Base-by-base conservation (phyloP, 108 stramenopile species). In the Phaeodactylum tricornutum region DNA sequence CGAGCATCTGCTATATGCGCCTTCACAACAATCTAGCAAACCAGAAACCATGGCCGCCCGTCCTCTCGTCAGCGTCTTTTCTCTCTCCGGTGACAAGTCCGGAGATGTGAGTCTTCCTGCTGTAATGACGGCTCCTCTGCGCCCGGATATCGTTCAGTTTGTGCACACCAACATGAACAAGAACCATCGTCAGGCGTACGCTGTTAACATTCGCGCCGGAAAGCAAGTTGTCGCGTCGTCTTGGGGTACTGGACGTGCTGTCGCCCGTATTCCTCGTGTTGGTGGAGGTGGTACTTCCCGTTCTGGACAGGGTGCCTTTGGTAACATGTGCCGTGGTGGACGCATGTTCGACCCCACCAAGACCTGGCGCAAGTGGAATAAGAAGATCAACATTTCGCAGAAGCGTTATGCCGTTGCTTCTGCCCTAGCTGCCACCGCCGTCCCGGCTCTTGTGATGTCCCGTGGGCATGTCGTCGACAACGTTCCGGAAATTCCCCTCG, bases 331-430 rank as follows among this genome's bases (percentile, higher is more conserved):
- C 71, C 90, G 91, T 57, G 73, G 79, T 29, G 97, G 95, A 55
- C 92, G 95, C 61, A 99, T 99, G 96, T 99, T 96, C 64, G 84
- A 83, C n/a, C 98, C 98, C 59, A 97, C 96, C 77, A 96, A 97
- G 85, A 96, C 91, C 39, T 99, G 96, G 96, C 79, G 98, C 56
- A 93, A 88, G 75, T 99, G 98, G 98, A 95, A 97, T 81, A 79
- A 87, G 58, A 91, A 92, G 80, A 87, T 96, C 67, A 96, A 94
- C 72, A 58, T 79, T 55, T 94, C 76, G 67, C 94, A 97, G 71
- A 87, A 85, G 78, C 76, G 92, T n/a, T 97, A 94, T 62, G 98
- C 98, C 50, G 91, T 95, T 21, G 91, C 93, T 25, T 99, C 98
- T 21, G 93, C 96, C 27, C 68, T 99, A 39, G 98, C 98, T 50